Conservation (phyloP, 1,284 basidiomycete genomes). For the Ustilago esculenta region DNA sequence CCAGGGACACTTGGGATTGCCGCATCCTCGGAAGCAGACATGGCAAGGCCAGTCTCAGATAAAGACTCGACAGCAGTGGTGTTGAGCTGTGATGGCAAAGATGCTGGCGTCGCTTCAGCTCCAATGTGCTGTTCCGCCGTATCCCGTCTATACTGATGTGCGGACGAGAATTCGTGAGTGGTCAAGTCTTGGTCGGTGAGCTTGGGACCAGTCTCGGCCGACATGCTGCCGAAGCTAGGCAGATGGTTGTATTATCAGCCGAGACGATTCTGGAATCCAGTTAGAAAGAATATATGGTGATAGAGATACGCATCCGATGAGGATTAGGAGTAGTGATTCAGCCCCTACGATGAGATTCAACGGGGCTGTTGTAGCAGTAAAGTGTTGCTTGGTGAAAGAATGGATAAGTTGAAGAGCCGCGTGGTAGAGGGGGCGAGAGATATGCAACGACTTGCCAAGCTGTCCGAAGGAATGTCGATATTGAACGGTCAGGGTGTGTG, state of each 20-base stretch:
- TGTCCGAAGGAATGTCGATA: no score
- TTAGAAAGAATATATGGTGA: no score
- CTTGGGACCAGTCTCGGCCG: conserved; percentile 7
- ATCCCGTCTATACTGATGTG: not conserved
- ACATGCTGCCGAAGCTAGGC: conserved; percentile 19
- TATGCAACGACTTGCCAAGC: no score
- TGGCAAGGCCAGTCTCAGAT: not conserved
- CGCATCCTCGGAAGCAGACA: not conserved
- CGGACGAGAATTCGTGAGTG: not conserved
- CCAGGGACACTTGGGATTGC: conserved; percentile 11
- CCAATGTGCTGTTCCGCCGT: not conserved
- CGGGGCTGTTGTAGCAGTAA: no score
- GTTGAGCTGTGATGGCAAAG: not conserved
- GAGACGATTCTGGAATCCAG: no score
- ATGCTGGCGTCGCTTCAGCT: not conserved
- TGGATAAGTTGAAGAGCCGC: no score
- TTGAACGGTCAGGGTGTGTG: no score
- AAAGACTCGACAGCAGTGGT: not conserved
- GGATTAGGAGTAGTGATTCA: no score
- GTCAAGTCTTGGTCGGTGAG: conserved; percentile 1
- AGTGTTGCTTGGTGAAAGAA: no score
- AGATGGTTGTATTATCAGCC: not conserved
- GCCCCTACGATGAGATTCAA: no score
- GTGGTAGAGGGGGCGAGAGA: no score
- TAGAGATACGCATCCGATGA: no score